Base-by-base conservation (phyloP, 257 asterid genomes). In the Solanum clarkiae region DNA sequence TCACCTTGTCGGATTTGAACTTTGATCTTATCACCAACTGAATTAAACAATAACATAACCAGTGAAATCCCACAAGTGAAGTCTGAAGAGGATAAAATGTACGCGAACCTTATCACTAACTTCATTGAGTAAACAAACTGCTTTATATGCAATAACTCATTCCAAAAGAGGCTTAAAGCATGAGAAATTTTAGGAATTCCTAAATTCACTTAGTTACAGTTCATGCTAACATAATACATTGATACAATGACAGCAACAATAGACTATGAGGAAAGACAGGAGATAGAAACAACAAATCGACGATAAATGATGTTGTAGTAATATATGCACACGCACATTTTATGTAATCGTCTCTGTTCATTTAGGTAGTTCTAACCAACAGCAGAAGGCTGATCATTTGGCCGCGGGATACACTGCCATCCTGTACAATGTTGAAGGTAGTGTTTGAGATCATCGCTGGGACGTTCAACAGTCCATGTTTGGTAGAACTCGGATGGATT, bases 401-500 rank as follows among this genome's bases (percentile, higher is more conserved):
- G 98, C 7, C 75, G 90, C 0, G 84, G 84, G 15, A 91, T 65
- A 22, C 68, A 4, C 87, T 93, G 97, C 93, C 95, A 92, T 66
- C 99, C 99, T 1, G 98, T 90, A 85, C 87, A 88, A 72, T 90
- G 92, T 47, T 93, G 92, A 80, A 96, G 90, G 60, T 84, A 91
- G 63, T 90, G 92, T 84, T 93, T 93, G 72, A 96, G 87, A 20
- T 70, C 93, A 45, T 93, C 93, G 12, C 74, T 89, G 0, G 98
- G 97, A 9, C 92, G 84, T 83, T 91, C 95, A 2, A 91, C 90
- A 0, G 98, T 93, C 94, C 97, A 96, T 2, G 80, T 80, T 44
- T 84, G 80, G 63, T 94, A 94, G 91, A 83, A 84, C 36, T 93
- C 93, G 6, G 86, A 82, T 0, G 98, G 98, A 88, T 90, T 89